Percentiles rank a stretch among this genome's conserved stretches.
Conservation (phyloP, 2,329 filamentous ascomycete genomes). For the Claviceps paspali region DNA sequence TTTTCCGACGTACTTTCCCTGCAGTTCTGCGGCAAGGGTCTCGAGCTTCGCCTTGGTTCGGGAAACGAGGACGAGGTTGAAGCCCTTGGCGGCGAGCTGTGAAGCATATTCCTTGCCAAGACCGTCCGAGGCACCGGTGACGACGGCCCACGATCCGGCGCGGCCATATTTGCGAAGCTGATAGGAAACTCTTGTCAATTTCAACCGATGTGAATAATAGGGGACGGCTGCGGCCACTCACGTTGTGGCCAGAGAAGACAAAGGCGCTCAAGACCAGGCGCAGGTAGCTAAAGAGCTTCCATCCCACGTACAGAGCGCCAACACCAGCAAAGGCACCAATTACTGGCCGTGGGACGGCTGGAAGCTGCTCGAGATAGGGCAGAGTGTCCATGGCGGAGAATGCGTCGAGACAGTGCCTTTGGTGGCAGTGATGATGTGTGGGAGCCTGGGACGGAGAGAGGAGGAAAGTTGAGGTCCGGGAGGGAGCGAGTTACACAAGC, state of each 20-base stretch:
- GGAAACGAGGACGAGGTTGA: conserved; percentile 88
- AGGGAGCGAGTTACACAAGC: too few species aligned
- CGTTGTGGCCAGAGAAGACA: conserved; percentile 47
- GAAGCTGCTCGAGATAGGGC: conserved; percentile 11
- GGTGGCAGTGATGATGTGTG: background rate
- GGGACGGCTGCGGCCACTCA: conserved; percentile 23
- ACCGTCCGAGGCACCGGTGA: conserved; percentile 92
- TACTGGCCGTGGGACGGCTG: conserved; percentile 26
- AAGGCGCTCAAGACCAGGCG: conserved; percentile 53
- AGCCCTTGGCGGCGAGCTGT: conserved; percentile 80
- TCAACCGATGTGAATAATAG: too few species aligned
- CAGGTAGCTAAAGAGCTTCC: conserved; percentile 41
- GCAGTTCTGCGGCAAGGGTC: conserved; percentile 59
- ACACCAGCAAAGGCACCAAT: conserved; percentile 34
- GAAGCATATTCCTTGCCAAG: conserved; percentile 92
- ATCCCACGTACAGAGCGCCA: conserved; percentile 43
- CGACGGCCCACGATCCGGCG: conserved; percentile 82
- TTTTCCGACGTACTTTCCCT: conserved; percentile 46
- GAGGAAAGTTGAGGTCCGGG: too few species aligned
- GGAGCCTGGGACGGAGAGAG: too few species aligned
- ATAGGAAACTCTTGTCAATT: conserved; percentile 1
- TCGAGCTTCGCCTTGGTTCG: conserved; percentile 89
- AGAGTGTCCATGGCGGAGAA: conserved; percentile 13
- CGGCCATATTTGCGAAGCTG: conserved; percentile 83
- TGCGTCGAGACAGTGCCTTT: background rate